phyloP scores from a whole-genome alignment of 1,284 basidiomycete species.

The Chiua sp. region DNA sequence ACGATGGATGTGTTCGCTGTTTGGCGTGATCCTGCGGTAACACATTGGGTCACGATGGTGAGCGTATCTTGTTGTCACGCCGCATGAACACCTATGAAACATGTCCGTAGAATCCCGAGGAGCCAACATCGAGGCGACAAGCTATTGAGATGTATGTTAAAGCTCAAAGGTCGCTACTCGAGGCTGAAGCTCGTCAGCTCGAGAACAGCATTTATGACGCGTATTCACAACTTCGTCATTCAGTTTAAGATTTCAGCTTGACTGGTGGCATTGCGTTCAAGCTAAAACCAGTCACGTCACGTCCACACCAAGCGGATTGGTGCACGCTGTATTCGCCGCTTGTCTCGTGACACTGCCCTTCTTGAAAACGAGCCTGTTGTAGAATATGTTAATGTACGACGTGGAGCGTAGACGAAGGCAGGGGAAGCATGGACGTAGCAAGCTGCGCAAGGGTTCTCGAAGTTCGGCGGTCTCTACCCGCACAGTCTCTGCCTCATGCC shows the following conservation, averaged over 20 bases:
- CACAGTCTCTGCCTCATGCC: constrained; percentile 60
- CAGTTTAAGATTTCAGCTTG: constrained; percentile 66
- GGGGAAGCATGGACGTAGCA: constrained; percentile 58
- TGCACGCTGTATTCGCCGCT: constrained; percentile 48
- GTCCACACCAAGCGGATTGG: constrained; percentile 40
- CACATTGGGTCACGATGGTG: constrained; percentile 81
- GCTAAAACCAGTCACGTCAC: constrained; percentile 62
- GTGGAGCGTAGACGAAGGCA: constrained; percentile 74
- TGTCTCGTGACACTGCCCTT: constrained; percentile 76
- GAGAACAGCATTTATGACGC: constrained; percentile 79
- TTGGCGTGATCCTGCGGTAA: constrained; percentile 58
- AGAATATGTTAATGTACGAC: constrained; percentile 83
- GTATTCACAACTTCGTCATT: constrained; percentile 76
- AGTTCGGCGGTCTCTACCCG: constrained; percentile 70
- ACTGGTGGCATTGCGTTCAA: constrained; percentile 65
- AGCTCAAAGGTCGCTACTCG: constrained; percentile 69
- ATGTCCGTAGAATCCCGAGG: constrained; percentile 70
- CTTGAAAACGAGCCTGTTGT: constrained; percentile 88
- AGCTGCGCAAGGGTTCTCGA: constrained; percentile 73
- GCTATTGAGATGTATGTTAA: constrained; percentile 75
- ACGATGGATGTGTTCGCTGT: constrained; percentile 82
- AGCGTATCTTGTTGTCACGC: constrained; percentile 34
- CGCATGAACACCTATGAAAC: constrained; percentile 6
- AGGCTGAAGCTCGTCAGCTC: constrained; percentile 73
- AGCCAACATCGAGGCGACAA: constrained; percentile 77